Conservation (phyloP, 179 eudicot genomes). For the Sideroxylon spinosum region DNA sequence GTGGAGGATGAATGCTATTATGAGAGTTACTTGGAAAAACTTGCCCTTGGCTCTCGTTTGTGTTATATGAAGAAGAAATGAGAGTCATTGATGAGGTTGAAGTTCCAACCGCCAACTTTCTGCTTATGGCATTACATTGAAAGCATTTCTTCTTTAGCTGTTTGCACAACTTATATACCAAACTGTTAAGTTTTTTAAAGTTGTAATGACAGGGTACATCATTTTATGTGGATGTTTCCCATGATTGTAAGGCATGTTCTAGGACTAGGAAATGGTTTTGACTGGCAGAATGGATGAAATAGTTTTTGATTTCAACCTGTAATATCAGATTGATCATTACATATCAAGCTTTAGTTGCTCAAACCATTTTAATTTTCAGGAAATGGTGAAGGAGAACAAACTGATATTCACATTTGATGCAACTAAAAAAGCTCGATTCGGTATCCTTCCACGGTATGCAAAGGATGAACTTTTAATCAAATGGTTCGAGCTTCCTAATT, state of each 20-base stretch:
- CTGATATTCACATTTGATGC: slow-evolving; percentile 61
- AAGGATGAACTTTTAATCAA: slow-evolving; percentile 71
- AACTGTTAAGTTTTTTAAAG: not conserved
- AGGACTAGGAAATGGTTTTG: slow-evolving; percentile 1
- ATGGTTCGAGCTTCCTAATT: slow-evolving; percentile 97
- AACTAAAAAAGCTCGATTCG: slow-evolving; percentile 76
- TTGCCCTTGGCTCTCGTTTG: not conserved
- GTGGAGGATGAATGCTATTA: not conserved
- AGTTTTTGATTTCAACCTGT: not conserved
- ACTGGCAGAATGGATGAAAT: not conserved
- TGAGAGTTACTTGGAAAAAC: not conserved
- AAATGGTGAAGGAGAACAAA: slow-evolving; percentile 83
- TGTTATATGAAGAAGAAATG: not conserved
- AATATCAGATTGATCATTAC: not conserved
- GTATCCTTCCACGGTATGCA: slow-evolving; percentile 90
- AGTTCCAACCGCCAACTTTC: too few relatives aligned
- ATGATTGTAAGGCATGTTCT: not conserved
- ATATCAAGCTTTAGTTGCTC: not conserved
- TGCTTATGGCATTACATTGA: not conserved
- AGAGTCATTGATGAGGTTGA: not conserved
- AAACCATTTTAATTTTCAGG: slow-evolving; percentile 41
- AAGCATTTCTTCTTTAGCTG: not conserved
- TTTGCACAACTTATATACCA: not conserved
- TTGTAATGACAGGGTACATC: not conserved
- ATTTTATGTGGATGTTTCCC: not conserved